A percentile compares a stretch with the other conserved stretches of the same genome.
Conservation (phyloP, 2,329 filamentous ascomycete species). For the Pseudogymnoascus sp. region DNA sequence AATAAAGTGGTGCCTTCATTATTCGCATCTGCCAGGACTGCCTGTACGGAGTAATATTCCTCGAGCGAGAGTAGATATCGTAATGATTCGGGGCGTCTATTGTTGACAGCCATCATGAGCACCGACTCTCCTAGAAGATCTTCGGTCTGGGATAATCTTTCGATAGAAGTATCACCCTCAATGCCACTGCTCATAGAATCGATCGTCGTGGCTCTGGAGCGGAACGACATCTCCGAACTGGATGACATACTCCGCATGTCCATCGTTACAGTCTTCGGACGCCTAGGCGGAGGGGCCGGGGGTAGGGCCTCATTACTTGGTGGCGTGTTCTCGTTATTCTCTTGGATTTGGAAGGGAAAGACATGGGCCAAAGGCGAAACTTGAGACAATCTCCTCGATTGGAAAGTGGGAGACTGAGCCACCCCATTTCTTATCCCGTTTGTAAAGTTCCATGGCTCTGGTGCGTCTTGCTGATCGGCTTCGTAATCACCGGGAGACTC, state of each 20-base stretch:
- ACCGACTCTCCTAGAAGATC: constrained; percentile 72
- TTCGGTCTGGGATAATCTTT: constrained; percentile 65
- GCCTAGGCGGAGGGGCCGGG: constrained; percentile 33
- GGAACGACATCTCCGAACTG: constrained; percentile 74
- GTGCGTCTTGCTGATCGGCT: not conserved
- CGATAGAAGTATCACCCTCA: constrained; percentile 80
- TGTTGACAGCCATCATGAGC: constrained; percentile 75
- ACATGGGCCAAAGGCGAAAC: constrained; percentile 61
- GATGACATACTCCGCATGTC: constrained; percentile 82
- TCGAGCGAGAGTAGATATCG: constrained; percentile 70
- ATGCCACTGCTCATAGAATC: constrained; percentile 64
- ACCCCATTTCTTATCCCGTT: not conserved
- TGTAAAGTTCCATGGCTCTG: not conserved
- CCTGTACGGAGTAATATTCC: constrained; percentile 63
- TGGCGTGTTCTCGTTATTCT: constrained; percentile 30
- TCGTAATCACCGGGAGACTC: constrained; percentile 33
- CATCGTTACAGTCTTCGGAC: constrained; percentile 64
- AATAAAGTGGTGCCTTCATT: constrained; percentile 84
- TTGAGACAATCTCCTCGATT: constrained; percentile 20
- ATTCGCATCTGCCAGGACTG: constrained; percentile 75
- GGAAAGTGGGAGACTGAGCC: not conserved
- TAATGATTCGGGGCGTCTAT: constrained; percentile 62
- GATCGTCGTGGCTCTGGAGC: constrained; percentile 71
- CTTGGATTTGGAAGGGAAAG: constrained; percentile 74
- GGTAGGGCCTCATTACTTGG: constrained; percentile 27